These are phyloP conservation scores for Odonthalia washingtoniensis DNA, from an alignment of 31 red algal species.

Conservation along the genomic window DNA sequence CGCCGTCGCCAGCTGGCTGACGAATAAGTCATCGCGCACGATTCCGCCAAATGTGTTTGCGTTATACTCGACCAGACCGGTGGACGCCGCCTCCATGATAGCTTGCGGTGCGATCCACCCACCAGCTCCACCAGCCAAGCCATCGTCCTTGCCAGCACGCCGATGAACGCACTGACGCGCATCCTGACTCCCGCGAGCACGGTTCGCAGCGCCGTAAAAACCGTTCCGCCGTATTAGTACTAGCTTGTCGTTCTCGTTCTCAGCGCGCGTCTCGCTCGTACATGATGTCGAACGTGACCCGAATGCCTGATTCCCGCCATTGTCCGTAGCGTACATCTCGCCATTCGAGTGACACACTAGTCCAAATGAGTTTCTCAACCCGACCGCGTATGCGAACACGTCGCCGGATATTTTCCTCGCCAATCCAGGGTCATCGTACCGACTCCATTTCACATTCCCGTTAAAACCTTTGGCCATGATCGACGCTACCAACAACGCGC, in stretches of 20 bases:
- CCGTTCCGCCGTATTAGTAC: constrained; percentile 33
- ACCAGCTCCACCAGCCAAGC: too few species aligned
- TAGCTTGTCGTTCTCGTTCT: constrained; percentile 52
- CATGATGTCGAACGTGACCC: constrained; percentile 52
- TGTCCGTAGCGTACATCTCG: constrained; percentile 58
- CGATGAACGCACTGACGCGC: background rate
- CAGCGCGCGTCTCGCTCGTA: background rate
- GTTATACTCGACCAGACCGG: constrained; percentile 64
- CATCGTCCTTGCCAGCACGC: background rate
- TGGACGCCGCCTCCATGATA: constrained; percentile 49
- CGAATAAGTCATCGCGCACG: constrained; percentile 63
- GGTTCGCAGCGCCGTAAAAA: constrained; percentile 70
- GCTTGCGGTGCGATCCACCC: constrained; percentile 39
- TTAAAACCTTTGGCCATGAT: constrained; percentile 11
- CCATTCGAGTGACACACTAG: constrained; percentile 59
- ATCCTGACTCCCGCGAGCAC: constrained; percentile 48
- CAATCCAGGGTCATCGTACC: constrained; percentile 50
- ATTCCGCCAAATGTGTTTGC: constrained; percentile 73
- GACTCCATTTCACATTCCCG: constrained; percentile 47
- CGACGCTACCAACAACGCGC: constrained; percentile 44
- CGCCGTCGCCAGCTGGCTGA: constrained; percentile 56
- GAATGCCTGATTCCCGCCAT: constrained; percentile 68
- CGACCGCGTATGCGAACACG: constrained; percentile 51
- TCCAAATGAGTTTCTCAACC: constrained; percentile 65
- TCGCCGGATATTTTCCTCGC: constrained; percentile 53